Percentiles rank a stretch among this genome's conserved stretches.
Evolutionary conservation across 1,284 basidiomycete species (phyloP).

Genomic region (Ganoderma resinaceum): DNA sequence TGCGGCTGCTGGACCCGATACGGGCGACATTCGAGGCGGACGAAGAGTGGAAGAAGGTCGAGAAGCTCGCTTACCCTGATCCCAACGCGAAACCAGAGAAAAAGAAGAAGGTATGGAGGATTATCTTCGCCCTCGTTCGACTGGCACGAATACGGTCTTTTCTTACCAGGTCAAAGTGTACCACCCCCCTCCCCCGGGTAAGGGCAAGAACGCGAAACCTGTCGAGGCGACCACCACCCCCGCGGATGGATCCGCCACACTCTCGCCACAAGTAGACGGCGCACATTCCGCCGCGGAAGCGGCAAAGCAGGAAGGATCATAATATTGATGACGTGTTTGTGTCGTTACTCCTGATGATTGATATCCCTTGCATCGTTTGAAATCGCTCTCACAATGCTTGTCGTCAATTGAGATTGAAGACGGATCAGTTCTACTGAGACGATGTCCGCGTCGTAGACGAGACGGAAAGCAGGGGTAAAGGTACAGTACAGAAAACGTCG

Average conservation of each 20-base stretch:
- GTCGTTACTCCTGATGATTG: not conserved
- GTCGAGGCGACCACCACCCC: constrained; percentile 26
- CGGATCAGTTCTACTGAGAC: not conserved
- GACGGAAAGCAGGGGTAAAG: not conserved
- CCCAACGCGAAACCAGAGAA: constrained; percentile 67
- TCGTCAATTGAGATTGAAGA: not conserved
- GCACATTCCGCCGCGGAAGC: constrained; percentile 28
- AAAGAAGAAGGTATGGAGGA: constrained; percentile 62
- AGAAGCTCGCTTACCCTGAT: constrained; percentile 87
- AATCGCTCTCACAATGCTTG: not conserved
- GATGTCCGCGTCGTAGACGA: not conserved
- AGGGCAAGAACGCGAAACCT: constrained; percentile 61
- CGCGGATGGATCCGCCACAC: constrained; percentile 9
- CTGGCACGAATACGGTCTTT: not conserved
- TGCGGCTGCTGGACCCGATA: constrained; percentile 84
- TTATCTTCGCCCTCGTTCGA: not conserved
- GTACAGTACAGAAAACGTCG: not conserved
- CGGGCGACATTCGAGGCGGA: constrained; percentile 78
- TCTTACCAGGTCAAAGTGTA: constrained; percentile 58
- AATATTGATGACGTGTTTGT: not conserved
- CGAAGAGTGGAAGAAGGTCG: constrained; percentile 84
- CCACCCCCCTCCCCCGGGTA: constrained; percentile 80
- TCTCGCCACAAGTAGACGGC: constrained; percentile 12
- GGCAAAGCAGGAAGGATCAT: constrained; percentile 24
- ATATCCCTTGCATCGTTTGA: not conserved